Conservation (phyloP, 768 basidiomycete genomes). For the Leccinum rimulosum region DNA sequence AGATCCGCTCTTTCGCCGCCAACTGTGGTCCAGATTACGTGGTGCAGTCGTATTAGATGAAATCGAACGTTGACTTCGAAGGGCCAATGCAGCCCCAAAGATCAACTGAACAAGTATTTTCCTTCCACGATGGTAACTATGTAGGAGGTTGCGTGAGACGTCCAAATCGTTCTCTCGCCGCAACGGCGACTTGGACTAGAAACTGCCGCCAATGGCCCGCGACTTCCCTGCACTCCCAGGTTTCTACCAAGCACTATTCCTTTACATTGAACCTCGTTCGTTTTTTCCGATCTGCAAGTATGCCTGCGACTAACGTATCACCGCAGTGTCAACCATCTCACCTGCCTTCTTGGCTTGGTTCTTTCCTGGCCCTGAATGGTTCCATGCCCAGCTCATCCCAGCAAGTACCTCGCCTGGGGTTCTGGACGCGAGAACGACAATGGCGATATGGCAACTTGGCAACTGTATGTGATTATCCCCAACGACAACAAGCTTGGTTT, state of each 20-base stretch:
- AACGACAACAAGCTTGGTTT: background rate
- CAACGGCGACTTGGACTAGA: background rate
- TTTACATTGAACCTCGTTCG: constrained; percentile 64
- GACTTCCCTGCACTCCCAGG: constrained; percentile 59
- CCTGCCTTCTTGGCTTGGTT: constrained; percentile 53
- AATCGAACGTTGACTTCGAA: background rate
- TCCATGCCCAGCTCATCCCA: constrained; percentile 64
- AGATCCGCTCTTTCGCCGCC: background rate
- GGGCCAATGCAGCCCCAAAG: no score
- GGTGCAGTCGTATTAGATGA: background rate
- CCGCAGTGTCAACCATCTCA: constrained; percentile 47
- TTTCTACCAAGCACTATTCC: constrained; percentile 58
- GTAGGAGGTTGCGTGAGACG: background rate
- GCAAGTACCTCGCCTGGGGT: constrained; percentile 22
- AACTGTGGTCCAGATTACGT: background rate
- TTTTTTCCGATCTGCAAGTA: constrained; percentile 5
- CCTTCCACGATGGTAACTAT: background rate
- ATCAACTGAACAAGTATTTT: background rate
- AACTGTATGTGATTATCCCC: constrained; percentile 47
- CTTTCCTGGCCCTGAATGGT: constrained; percentile 63
- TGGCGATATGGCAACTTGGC: constrained; percentile 66
- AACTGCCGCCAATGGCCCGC: constrained; percentile 12
- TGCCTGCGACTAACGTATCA: constrained; percentile 16
- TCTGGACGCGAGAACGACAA: constrained; percentile 50
- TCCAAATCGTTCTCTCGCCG: background rate